Conservation (phyloP, 257 asterid genomes). For the Solanum pinnatisectum region DNA sequence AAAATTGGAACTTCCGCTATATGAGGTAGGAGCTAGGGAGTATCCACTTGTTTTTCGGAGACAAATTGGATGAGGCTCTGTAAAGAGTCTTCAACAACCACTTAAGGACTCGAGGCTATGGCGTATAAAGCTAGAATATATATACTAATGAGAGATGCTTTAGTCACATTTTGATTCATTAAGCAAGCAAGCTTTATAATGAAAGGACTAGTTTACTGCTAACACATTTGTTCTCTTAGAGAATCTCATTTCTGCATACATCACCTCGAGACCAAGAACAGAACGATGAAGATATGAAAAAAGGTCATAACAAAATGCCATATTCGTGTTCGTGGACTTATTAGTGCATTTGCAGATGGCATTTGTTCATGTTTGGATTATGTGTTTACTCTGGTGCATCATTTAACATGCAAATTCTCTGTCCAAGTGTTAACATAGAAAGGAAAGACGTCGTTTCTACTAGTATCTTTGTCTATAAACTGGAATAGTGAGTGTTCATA, state of each 20-base stretch:
- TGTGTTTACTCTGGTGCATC: neutral
- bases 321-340: neutral
- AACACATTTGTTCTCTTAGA: neutral
- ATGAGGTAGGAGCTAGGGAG: neutral
- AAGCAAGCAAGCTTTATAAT: neutral
- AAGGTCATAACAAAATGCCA: neutral
- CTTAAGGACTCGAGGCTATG: neutral
- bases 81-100: neutral
- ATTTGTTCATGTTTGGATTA: neutral
- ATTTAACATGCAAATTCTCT: neutral
- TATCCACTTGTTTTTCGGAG: neutral
- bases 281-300: neutral
- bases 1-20: neutral
- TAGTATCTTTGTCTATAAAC: neutral
- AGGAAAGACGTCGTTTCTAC: neutral
- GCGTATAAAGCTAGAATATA: neutral
- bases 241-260: neutral
- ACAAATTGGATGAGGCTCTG: neutral
- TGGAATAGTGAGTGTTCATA: neutral
- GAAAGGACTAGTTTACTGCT: neutral
- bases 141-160: neutral
- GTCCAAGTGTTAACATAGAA: neutral
- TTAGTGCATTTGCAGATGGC: neutral
- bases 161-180: neutral
- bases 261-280: neutral